These are phyloP conservation scores for Fraxinus velutina DNA, from an alignment of 305 asterid species.

Conservation along the genomic window DNA sequence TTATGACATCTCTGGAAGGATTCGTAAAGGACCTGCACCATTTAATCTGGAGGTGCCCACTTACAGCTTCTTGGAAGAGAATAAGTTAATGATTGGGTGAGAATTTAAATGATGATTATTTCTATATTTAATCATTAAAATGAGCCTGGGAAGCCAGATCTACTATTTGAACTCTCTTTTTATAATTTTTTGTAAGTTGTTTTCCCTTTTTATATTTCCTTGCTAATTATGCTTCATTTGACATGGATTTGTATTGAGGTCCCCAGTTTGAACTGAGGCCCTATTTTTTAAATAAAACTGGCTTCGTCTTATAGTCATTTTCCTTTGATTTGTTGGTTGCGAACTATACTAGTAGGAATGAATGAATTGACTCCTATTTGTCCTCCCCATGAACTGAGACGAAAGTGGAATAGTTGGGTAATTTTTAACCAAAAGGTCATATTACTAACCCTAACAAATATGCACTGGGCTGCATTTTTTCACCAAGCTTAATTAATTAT, in stretches of 20 bases:
- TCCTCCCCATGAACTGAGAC: background rate
- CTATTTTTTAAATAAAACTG: background rate
- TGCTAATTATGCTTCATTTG: background rate
- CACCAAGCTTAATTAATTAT: background rate
- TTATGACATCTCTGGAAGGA: conserved; percentile 78
- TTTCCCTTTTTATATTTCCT: background rate
- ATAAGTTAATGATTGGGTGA: conserved; percentile 68
- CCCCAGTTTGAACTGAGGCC: background rate
- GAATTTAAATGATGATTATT: background rate
- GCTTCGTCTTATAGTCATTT: background rate
- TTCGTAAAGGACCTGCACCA: conserved; percentile 78
- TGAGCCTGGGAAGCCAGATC: conserved; percentile 1
- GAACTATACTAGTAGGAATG: background rate
- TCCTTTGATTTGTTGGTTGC: background rate
- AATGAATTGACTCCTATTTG: background rate
- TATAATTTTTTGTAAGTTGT: background rate
- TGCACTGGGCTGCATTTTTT: background rate
- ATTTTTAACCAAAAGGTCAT: background rate
- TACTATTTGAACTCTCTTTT: background rate
- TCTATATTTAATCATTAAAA: background rate
- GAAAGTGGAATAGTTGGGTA: background rate
- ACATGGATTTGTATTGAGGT: background rate
- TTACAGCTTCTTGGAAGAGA: conserved; percentile 70
- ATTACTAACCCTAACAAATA: background rate
- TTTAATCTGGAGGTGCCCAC: conserved; percentile 80